Evolutionary conservation across 306 rosid genomes (phyloP), one percentile per base, ranked within the genome.

Genomic region (Oxytropis ochrocephala): DNA sequence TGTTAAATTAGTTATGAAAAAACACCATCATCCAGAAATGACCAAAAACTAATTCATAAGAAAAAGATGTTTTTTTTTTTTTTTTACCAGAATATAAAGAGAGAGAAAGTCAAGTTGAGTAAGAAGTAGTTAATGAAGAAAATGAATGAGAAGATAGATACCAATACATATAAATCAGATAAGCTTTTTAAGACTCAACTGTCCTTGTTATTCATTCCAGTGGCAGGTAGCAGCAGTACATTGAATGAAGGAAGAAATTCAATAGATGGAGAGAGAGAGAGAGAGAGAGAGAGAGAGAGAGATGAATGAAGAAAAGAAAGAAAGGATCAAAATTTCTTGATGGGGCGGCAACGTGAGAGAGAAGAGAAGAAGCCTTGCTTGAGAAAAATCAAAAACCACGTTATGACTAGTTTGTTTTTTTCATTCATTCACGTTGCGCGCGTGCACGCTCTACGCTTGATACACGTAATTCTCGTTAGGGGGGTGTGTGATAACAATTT

Each of bases 311-410:
- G 44, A 48, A 55, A 66, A 76, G 55, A 74, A 77, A 78, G 55
- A 74, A 79, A 78, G 88, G 81, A 84, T 74, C 83, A 75, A 85
- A 50, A 67, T 85, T 83, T 67, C 96, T 83, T 85, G 70, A 63
- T 38, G 84, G 75, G 74, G 63, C 84, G 83, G 91, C 90, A 91
- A 87, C 70, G 86, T 74, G 75, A 32, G 62, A 51, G 56, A 68
- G 75, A 78, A 60, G 78, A 60, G 79, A 72, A 67, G 54, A 41
- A 3, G 14, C 42, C 9, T 5, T 5, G 39, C 8, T 8, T 2
- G 11, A 35, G 4, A 10, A 16, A 52, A 43, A 48, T 5, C 19
- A 46, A 1, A 13, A 10, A 10, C 51, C 5, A 14, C 9, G 21
- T 47, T 42, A 30, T 30, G 24, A 32, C 44, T 59, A 5, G 16